These are phyloP conservation scores for Prorocentrum cordatum DNA, from an alignment of 169 alveolate species.

Conservation along the genomic window DNA sequence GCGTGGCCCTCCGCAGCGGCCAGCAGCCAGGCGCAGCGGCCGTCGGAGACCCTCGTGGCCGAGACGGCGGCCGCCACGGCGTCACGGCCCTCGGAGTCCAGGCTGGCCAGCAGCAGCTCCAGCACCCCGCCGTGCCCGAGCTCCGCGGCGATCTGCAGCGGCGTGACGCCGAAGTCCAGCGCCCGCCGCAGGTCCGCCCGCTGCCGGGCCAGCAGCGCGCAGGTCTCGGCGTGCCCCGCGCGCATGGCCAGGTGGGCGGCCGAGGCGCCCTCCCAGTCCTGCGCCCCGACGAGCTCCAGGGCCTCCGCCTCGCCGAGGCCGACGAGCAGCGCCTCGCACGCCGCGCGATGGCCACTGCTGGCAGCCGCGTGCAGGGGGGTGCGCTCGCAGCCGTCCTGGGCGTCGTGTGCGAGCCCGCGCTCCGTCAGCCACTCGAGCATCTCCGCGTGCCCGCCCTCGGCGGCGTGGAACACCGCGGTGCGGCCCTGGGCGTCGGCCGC, in stretches of 20 bases:
- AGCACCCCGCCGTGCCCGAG: not conserved
- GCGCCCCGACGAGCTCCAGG: too few relatives aligned
- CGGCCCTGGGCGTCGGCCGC: not conserved
- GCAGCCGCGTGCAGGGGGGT: slow-evolving; percentile 6
- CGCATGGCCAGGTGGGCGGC: not conserved
- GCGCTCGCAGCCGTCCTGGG: not conserved
- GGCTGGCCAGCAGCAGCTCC: not conserved
- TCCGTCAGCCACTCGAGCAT: not conserved
- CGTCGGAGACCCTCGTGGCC: not conserved
- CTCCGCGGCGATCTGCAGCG: slow-evolving; percentile 8
- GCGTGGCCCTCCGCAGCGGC: not conserved
- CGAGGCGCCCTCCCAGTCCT: slow-evolving; percentile 17
- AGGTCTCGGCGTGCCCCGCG: not conserved
- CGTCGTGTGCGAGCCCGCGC: not conserved
- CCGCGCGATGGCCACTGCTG: not conserved
- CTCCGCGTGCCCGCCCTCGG: not conserved
- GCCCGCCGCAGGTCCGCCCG: not conserved
- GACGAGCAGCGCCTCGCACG: too few relatives aligned
- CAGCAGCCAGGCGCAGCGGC: not conserved
- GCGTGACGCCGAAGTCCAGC: slow-evolving; percentile 9
- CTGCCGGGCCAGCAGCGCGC: not conserved
- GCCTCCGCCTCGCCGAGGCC: too few relatives aligned
- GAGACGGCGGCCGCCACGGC: too few relatives aligned
- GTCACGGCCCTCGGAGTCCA: too few relatives aligned
- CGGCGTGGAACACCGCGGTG: not conserved